Percentiles rank a stretch among this genome's conserved stretches.
Evolutionary conservation across 148 eudicot genomes (phyloP).

Genomic region (Drosera capensis): DNA sequence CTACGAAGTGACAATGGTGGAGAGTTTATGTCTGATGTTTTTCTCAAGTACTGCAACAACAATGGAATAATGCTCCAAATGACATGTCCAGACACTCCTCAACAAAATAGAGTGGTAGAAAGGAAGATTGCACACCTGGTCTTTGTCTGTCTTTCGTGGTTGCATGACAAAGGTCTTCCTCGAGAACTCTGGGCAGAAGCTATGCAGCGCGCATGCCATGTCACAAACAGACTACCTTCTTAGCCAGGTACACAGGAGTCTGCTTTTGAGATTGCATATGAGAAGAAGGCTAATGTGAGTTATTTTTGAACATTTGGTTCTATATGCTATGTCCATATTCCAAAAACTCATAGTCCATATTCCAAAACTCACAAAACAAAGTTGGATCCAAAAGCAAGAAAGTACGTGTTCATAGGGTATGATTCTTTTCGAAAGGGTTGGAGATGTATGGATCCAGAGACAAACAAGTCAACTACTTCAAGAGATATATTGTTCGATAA

Average conservation of each 20-base stretch:
- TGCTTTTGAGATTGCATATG: constrained; percentile 1
- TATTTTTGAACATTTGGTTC: constrained; percentile 4
- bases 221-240: constrained; percentile 2
- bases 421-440: not conserved
- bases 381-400: constrained; percentile 6
- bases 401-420: constrained; percentile 11
- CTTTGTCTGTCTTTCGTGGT: constrained; percentile 4
- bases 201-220: constrained; percentile 7
- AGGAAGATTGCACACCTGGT: constrained; percentile 13
- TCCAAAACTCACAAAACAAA: too few species aligned
- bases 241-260: not conserved
- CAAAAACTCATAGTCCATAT: not conserved
- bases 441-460: not conserved
- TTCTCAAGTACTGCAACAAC: constrained; percentile 1
- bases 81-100: too few species aligned
- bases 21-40: not conserved
- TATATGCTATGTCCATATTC: constrained; percentile 11
- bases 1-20: too few species aligned
- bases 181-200: constrained; percentile 14
- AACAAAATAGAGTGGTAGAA: constrained; percentile 11
- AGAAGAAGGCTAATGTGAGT: not conserved
- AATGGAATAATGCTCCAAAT: constrained; percentile 4
- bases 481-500: too few species aligned
- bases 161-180: constrained; percentile 16
- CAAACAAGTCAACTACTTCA: too few species aligned